Base-by-base conservation (phyloP, 2,329 filamentous ascomycete species). In the Epichloe sibirici region DNA sequence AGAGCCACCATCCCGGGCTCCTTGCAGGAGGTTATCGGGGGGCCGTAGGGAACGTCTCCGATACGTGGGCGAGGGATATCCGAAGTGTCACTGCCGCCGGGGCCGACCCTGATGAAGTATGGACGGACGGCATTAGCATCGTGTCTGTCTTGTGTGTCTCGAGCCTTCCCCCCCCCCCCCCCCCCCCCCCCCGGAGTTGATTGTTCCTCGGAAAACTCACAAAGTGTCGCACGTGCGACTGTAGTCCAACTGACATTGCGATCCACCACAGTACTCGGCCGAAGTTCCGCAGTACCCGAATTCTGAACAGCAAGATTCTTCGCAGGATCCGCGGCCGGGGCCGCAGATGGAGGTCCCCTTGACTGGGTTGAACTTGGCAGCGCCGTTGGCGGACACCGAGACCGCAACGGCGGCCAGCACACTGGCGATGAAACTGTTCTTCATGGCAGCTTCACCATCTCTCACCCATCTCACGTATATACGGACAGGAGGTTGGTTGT, bases 201-300 rank as follows among this genome's bases (percentile, higher is more conserved):
- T 31, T 31, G 31, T 9, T 31, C 3, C 3, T 9, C 11, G 9
- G n/a, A 25, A 53, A 23, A 62, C 69, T 66, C 59, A 71, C 69
- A 70, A 66, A 55, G 69, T 68, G 55, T 71, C 67, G 64, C 69
- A 71, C 40, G 64, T 60, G 51, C 70, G 65, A 53, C 68, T 67
- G 57, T 66, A 72, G 11, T 66, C 63, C 39, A 72, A 57, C 54
- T 70, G 69, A 53, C 69, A 71, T 43, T 62, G 59, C 4, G 67
- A 69, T 34, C 69, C 69, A 45, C 57, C 62, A 53, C 69, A 71
- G 53, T 62, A 69, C 13, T 65, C 63, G 34, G 50, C 53, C 15
- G 59, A 58, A 3, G 61, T 69, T 50, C 69, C 69, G 61, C 69
- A 71, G 57, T 62, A 66, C 38, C 68, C 68, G 49, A 58, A 58